A percentile compares a stretch with the other conserved stretches of the same genome.
These are phyloP conservation scores for Pichia gijzeniarum DNA, from an alignment of 805 yeast species.

Conservation along the genomic window DNA sequence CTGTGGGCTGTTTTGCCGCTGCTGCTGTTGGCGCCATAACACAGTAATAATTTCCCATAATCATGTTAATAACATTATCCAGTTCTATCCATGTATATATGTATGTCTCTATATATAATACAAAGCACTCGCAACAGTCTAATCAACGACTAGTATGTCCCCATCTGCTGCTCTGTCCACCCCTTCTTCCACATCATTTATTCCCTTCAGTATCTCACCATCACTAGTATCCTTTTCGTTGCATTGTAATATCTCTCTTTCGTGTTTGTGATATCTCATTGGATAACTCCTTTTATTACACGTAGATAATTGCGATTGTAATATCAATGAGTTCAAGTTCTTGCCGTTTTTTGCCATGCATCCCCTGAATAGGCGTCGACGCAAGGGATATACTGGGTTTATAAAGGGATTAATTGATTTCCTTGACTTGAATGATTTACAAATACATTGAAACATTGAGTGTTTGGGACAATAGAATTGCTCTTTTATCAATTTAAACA, in stretches of 20 bases:
- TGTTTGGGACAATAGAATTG: constrained; percentile 24
- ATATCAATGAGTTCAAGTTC: not conserved
- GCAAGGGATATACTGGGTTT: constrained; percentile 15
- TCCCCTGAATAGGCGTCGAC: constrained; percentile 1
- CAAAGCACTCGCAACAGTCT: too few relatives aligned
- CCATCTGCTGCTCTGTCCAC: too few relatives aligned
- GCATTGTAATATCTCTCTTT: not conserved
- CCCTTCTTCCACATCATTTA: not conserved
- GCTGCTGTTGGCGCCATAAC: too few relatives aligned
- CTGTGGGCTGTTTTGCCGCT: too few relatives aligned
- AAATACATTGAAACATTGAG: constrained; percentile 23
- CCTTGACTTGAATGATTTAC: constrained; percentile 14
- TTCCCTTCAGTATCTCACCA: not conserved
- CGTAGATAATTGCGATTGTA: not conserved
- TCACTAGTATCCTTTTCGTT: not conserved
- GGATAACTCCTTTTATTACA: not conserved
- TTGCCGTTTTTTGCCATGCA: not conserved
- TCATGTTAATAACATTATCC: too few relatives aligned
- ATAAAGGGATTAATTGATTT: constrained; percentile 13
- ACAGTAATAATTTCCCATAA: too few relatives aligned
- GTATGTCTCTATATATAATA: too few relatives aligned
- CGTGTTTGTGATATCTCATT: constrained; percentile 3
- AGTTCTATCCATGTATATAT: too few relatives aligned
- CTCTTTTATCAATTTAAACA: constrained; percentile 19
- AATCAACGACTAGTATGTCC: too few relatives aligned